A percentile compares a stretch with the other conserved stretches of the same genome.
These are phyloP conservation scores for Leccinum longicurvipes DNA, from an alignment of 768 basidiomycete species.

Conservation along the genomic window DNA sequence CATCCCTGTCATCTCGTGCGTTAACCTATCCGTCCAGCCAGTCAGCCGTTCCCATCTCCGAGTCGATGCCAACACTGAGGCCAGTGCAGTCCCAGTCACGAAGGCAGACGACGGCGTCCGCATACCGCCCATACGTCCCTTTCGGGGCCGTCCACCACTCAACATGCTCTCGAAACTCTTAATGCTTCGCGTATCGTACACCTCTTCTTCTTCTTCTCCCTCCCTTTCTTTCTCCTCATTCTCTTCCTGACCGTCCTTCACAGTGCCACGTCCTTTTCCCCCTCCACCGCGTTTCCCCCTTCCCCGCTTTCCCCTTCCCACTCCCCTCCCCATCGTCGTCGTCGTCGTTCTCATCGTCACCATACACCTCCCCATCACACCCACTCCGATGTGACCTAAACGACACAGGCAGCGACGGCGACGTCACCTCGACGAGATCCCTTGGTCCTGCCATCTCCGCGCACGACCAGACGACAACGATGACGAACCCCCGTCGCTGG, in stretches of 20 bases:
- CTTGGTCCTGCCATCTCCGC: too few species aligned
- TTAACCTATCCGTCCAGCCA: conserved; percentile 70
- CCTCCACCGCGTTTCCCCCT: conserved; percentile 27
- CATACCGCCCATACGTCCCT: not conserved
- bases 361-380: conserved; percentile 18
- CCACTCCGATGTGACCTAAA: conserved; percentile 31
- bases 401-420: conserved; percentile 46
- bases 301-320: conserved; percentile 9
- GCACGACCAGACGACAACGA: conserved; percentile 7
- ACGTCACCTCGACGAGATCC: conserved; percentile 54
- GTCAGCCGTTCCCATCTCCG: conserved; percentile 53
- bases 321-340: conserved; percentile 1
- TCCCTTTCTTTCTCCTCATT: conserved; percentile 24
- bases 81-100: not conserved
- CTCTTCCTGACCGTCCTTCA: conserved; percentile 16
- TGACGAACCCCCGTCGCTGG: conserved; percentile 19
- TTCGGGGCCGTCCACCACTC: conserved; percentile 32
- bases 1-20: conserved; percentile 61
- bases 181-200: conserved; percentile 68
- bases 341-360: conserved; percentile 12
- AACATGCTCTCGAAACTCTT: conserved; percentile 88
- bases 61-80: not conserved
- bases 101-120: not conserved
- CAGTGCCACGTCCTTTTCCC: conserved; percentile 28
- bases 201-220: conserved; percentile 29